Percentiles rank a stretch among this genome's conserved stretches.
These are phyloP conservation scores for Lyophyllum semitale DNA, from an alignment of 768 basidiomycete genomes.

Conservation along the genomic window DNA sequence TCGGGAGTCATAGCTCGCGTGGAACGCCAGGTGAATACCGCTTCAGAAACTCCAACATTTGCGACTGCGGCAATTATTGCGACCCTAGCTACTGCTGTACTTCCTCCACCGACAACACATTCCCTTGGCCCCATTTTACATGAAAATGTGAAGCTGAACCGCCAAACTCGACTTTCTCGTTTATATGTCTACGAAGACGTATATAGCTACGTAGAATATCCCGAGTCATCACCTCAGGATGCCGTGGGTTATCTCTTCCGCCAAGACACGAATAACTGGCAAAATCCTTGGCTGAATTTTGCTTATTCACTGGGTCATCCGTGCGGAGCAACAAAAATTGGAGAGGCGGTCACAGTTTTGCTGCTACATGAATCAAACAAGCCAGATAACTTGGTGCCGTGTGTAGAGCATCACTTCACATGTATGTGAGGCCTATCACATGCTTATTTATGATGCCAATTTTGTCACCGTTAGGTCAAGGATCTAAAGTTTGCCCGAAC, in stretches of 20 bases:
- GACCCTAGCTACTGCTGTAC: no score
- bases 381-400: conserved; percentile 7
- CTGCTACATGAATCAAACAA: conserved; percentile 4
- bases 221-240: conserved; percentile 6
- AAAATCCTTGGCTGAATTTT: conserved; percentile 10
- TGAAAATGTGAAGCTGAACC: conserved; percentile 6
- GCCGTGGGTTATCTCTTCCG: conserved; percentile 16
- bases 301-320: conserved; percentile 16
- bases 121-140: background rate
- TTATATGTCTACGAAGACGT: conserved; percentile 12
- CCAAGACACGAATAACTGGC: conserved; percentile 13
- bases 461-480: background rate
- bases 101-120: background rate
- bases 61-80: no score
- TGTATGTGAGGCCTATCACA: conserved; percentile 20
- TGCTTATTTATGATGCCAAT: background rate
- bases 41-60: no score
- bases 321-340: conserved; percentile 1
- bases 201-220: conserved; percentile 14
- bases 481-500: conserved; percentile 5
- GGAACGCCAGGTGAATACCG: background rate
- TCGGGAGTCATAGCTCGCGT: background rate
- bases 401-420: conserved; percentile 14
- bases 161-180: conserved; percentile 9
- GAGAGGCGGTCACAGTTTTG: background rate